Base-by-base conservation (phyloP, 305 asterid genomes). In the Fraxinus dipetala region DNA sequence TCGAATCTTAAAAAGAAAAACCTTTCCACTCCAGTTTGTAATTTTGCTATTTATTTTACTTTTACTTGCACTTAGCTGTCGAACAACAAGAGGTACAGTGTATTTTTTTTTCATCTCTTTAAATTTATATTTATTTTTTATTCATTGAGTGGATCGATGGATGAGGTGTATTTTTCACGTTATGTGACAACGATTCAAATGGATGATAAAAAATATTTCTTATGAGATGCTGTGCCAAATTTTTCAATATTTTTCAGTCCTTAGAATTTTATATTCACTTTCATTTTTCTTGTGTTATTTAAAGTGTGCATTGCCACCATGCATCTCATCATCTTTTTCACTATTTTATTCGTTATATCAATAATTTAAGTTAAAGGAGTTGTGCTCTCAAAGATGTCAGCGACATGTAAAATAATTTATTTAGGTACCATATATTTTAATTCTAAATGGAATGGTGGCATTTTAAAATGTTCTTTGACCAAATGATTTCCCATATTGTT, bases 341-440 rank as follows among this genome's bases (percentile, higher is more conserved):
- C 85, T 86, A 84, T 77, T 90, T 6, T 82, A 76, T 72, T 59
- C 72, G 18, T 82, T 75, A 76, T 74, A 85, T 78, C 67, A 84
- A 48, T 26, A 24, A 45, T 79, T 79, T 56, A 24, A 65, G 59
- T 63, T 81, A 74, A 36, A 69, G 74, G 72, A 84, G 83, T 83
- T 86, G 89, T 86, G 83, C 72, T 82, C 80, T 85, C 87, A 90
- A 85, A 90, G 88, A 78, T 88, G 87, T 80, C 90, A 51, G 88
- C 87, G 83, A 24, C 72, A 84, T 80, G 78, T 84, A 61, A 56
- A 80, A 82, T 63, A 22, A 35, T 88, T 70, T 81, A 87, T 63
- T 79, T 48, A 80, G 83, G 70, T 76, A 36, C 86, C 78, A 78
- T 34, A 5, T 34, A 34, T 34, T 5, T 34, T 80, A 45, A 84